These are phyloP conservation scores for Eucalyptus erythrocorys DNA, from an alignment of 345 rosid genomes.

Conservation along the genomic window DNA sequence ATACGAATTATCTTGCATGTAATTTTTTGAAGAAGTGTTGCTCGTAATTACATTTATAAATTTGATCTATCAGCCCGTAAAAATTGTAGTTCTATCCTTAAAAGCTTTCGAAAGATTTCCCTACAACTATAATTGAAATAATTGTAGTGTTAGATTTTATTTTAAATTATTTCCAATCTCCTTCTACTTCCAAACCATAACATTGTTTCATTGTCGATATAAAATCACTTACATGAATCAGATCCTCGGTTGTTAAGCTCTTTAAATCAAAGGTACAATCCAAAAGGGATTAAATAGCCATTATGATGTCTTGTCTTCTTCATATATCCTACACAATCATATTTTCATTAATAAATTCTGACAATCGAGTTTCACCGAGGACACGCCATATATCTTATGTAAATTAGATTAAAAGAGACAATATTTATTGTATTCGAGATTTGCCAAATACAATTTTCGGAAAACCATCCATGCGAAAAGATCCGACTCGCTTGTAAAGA, in stretches of 20 bases:
- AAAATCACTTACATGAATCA: rapidly evolving
- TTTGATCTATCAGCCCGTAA: not conserved
- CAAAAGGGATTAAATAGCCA: rapidly evolving
- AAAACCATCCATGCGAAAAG: not conserved
- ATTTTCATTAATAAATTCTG: not conserved
- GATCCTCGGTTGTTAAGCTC: not conserved
- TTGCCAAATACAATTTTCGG: not conserved
- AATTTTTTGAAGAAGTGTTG: not conserved
- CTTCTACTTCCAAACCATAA: not conserved
- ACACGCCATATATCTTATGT: not conserved
- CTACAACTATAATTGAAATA: not conserved
- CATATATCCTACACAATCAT: not conserved
- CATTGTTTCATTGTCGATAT: rapidly evolving
- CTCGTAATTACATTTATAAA: not conserved
- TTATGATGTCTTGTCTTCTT: rapidly evolving
- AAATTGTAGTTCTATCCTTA: not conserved
- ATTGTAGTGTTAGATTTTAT: rapidly evolving
- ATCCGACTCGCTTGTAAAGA: rapidly evolving
- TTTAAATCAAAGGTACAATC: not conserved
- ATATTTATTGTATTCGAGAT: not conserved
- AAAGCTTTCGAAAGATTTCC: rapidly evolving
- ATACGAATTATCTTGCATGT: not conserved
- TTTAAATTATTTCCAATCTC: not conserved
- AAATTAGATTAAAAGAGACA: not conserved
- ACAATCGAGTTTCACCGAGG: not conserved